Evolutionary conservation across 164 flowering plant species (phyloP).

Genomic region (Vitis vinifera): ASM3070453v1 NC_081805.1:9857001-9857500

Average conservation of each 20-base stretch:
- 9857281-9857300: slow-evolving; percentile 31
- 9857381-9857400: slow-evolving; percentile 52
- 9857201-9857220: too few relatives aligned
- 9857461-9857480: not conserved
- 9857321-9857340: slow-evolving; percentile 22
- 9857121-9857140: too few relatives aligned
- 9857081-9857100: too few relatives aligned
- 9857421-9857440: slow-evolving; percentile 72
- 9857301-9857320: slow-evolving; percentile 19
- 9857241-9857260: too few relatives aligned
- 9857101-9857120: too few relatives aligned
- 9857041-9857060: too few relatives aligned
- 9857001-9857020: too few relatives aligned
- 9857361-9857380: slow-evolving; percentile 24
- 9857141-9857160: too few relatives aligned
- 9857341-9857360: slow-evolving; percentile 15
- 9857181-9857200: too few relatives aligned
- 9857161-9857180: too few relatives aligned
- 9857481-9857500: not conserved
- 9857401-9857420: slow-evolving; percentile 83
- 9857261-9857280: slow-evolving; percentile 23
- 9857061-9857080: too few relatives aligned
- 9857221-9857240: not conserved
- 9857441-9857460: not conserved
- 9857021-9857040: too few relatives aligned